Base-by-base conservation (phyloP, 805 yeast species). In the Zygoascus flipseniorum region DNA sequence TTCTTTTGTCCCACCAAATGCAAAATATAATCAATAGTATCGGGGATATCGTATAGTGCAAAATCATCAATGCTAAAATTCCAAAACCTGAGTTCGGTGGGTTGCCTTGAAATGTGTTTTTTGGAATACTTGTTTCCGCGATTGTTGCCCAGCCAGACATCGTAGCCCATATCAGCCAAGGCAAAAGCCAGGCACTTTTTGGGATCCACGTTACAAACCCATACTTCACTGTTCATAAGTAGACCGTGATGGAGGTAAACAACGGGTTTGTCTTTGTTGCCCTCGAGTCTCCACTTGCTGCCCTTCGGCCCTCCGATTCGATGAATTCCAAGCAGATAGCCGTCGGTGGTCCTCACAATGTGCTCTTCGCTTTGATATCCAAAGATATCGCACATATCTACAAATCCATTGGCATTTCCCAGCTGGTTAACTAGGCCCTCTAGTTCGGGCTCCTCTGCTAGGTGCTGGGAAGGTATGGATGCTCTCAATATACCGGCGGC, bases 61-160 rank as follows among this genome's bases (percentile, higher is more conserved):
- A 90, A 87, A 67, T 90, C 97, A 69, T 92, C 97, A 47, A 90
- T 72, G 37, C 92, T 82, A 64, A 89, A 90, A 69, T 89, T 82
- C 98, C 98, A 90, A 67, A 89, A 92, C 53, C 74, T 72, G 20
- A 69, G 69, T 2, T 73, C 69, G 28, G 65, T 68, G 14, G 82
- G 75, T 44, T 66, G 66, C 39, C 71, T 65, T n/a, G 65, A 56
- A 14, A 76, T 54, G 68, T 92, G 96, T 61, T 89, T 89, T 55
- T 84, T 82, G 2, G 95, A 85, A 70, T 92, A 92, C 71, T 92
- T 93, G 70, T 92, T 93, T 10, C 96, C 96, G 54, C 96, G 76
- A 64, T 88, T 89, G 67, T 88, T 89, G 1, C 98, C 98, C 57
- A 92, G 72, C 92, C 95, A 92, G 5, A 92, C 97, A 65, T 92